phyloP scores from a whole-genome alignment of 495 filamentous ascomycete species.

The Xylaria grammica region DNA sequence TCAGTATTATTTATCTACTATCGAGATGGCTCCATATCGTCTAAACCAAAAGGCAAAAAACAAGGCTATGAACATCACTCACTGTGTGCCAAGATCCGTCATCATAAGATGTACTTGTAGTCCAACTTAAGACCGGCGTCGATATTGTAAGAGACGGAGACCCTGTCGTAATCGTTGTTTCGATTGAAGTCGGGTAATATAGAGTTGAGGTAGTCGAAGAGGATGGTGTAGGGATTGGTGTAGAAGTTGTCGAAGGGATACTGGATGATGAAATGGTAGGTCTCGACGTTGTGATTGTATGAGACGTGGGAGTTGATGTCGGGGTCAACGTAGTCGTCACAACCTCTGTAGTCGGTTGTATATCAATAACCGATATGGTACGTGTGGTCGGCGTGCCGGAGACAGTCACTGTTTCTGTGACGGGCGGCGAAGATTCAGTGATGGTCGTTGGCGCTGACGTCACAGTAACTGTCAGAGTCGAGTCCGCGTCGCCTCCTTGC shows the following conservation, averaged over 20 bases:
- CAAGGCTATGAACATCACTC: background rate
- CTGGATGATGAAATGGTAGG: constrained; percentile 10
- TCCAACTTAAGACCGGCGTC: constrained; percentile 26
- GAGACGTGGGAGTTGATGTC: constrained; percentile 26
- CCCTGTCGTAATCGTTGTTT: background rate
- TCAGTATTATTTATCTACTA: background rate
- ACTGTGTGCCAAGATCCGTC: constrained; percentile 46
- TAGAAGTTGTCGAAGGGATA: background rate
- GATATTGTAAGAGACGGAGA: constrained; percentile 22
- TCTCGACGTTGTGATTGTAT: background rate
- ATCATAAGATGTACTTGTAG: constrained; percentile 33
- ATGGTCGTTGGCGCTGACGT: constrained; percentile 33
- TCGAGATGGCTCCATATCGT: background rate
- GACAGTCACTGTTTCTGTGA: constrained; percentile 40
- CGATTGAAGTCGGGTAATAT: constrained; percentile 7
- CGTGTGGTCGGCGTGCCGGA: constrained; percentile 31
- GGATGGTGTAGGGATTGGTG: constrained; percentile 17
- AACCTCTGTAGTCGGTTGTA: constrained; percentile 33
- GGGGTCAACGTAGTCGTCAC: constrained; percentile 34
- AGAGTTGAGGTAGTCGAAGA: constrained; percentile 19
- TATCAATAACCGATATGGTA: constrained; percentile 35
- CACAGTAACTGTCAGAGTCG: constrained; percentile 30
- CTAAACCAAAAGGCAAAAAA: background rate
- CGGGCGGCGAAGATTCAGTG: constrained; percentile 31
- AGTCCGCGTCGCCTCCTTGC: constrained; percentile 23